A percentile compares a stretch with the other conserved stretches of the same genome.
Conservation (phyloP, 1,284 basidiomycete genomes). For the Ceratobasidium sp. region DNA sequence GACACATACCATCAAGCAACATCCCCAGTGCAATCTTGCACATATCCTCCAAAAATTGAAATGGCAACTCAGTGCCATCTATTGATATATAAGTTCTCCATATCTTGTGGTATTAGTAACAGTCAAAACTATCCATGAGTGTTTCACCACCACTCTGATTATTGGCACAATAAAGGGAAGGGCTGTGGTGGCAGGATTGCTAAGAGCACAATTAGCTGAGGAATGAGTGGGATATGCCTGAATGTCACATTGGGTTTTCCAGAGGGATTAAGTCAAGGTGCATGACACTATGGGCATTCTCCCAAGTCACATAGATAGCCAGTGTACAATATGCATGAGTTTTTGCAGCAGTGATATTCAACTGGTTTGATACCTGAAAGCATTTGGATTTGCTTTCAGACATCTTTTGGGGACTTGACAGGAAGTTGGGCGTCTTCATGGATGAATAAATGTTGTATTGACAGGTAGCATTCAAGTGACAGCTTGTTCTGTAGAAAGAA, state of each 20-base stretch:
- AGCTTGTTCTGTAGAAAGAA: conserved; percentile 8
- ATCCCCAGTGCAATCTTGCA: conserved; percentile 32
- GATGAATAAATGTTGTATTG: neutral
- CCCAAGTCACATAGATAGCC: conserved; percentile 14
- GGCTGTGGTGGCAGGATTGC: neutral
- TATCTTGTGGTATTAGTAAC: conserved; percentile 38
- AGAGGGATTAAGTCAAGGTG: conserved; percentile 10
- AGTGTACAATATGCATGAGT: conserved; percentile 32
- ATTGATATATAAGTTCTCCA: conserved; percentile 40
- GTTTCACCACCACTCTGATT: neutral
- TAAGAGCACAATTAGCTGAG: conserved; percentile 29
- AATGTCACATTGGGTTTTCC: conserved; percentile 8
- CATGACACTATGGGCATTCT: conserved; percentile 25
- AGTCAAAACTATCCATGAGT: conserved; percentile 33
- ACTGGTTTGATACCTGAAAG: conserved; percentile 6
- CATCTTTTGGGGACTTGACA: neutral
- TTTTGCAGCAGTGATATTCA: conserved; percentile 35
- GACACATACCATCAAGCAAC: conserved; percentile 33
- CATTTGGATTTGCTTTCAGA: neutral
- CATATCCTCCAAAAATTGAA: conserved; percentile 39
- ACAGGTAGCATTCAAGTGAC: neutral
- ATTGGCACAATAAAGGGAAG: conserved; percentile 20
- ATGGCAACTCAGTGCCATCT: conserved; percentile 41
- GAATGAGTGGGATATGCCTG: conserved; percentile 23
- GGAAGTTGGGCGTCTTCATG: neutral